Percentiles rank a stretch among this genome's conserved stretches.
These are phyloP conservation scores for Sugiyamaella qingdaonensis DNA, from an alignment of 805 yeast species.

Conservation along the genomic window DNA sequence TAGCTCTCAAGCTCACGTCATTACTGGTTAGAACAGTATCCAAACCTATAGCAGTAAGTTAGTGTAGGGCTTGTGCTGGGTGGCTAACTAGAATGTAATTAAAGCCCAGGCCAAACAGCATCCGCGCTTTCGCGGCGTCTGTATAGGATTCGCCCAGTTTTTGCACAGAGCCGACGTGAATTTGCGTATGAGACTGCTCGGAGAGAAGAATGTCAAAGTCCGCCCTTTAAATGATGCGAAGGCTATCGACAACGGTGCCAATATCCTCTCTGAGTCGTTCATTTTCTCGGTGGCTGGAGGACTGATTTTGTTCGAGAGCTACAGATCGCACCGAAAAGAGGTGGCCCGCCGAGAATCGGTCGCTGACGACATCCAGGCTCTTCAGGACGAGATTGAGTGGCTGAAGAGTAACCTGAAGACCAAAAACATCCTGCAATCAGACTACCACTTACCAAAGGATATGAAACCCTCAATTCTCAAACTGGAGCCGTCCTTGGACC, in stretches of 20 bases:
- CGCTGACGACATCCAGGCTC: constrained; percentile 64
- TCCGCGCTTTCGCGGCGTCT: constrained; percentile 53
- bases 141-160: constrained; percentile 68
- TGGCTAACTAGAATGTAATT: constrained; percentile 43
- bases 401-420: constrained; percentile 38
- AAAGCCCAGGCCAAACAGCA: constrained; percentile 75
- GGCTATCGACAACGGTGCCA: constrained; percentile 82
- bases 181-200: constrained; percentile 57
- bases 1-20: constrained; percentile 70
- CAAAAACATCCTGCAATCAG: constrained; percentile 41
- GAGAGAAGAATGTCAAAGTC: constrained; percentile 49
- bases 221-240: constrained; percentile 77
- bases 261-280: constrained; percentile 68
- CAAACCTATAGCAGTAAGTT: constrained; percentile 64
- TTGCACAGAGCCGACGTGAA: constrained; percentile 62
- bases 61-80: not conserved
- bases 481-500: not conserved
- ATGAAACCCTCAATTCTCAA: constrained; percentile 36
- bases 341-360: constrained; percentile 56
- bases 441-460: constrained; percentile 46
- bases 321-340: constrained; percentile 63
- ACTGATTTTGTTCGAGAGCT: constrained; percentile 65
- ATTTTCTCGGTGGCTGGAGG: constrained; percentile 79
- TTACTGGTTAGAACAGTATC: constrained; percentile 70
- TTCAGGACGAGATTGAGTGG: constrained; percentile 67